Conservation (phyloP, 345 rosid genomes). For the Kernera saxatilis region DNA sequence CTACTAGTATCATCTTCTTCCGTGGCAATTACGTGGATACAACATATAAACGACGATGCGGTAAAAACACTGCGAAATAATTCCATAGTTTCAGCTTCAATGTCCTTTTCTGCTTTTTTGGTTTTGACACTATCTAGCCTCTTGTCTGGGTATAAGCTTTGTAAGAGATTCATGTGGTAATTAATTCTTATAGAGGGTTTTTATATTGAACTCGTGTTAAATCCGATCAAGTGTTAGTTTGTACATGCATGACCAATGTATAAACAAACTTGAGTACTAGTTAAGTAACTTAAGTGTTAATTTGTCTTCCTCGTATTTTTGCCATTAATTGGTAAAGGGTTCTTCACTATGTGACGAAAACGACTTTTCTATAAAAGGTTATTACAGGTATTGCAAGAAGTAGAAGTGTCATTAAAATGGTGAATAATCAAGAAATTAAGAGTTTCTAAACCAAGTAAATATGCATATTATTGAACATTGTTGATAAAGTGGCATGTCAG, state of each 20-base stretch:
- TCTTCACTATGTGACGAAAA: background rate
- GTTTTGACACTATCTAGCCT: slow-evolving; percentile 37
- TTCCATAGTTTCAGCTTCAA: slow-evolving; percentile 36
- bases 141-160: slow-evolving; percentile 76
- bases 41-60: slow-evolving; percentile 17
- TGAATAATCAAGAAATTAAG: background rate
- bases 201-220: background rate
- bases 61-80: slow-evolving; percentile 35
- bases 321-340: background rate
- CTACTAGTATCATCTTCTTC: slow-evolving; percentile 67
- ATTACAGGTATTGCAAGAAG: background rate
- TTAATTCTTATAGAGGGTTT: slow-evolving; percentile 4
- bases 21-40: slow-evolving; percentile 41
- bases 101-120: slow-evolving; percentile 52
- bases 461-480: background rate
- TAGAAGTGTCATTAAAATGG: background rate
- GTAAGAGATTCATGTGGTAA: slow-evolving; percentile 71
- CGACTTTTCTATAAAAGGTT: background rate
- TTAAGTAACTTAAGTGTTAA: too few species aligned
- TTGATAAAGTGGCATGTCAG: background rate
- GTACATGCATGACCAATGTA: too few species aligned
- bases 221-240: too few species aligned
- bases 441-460: background rate
- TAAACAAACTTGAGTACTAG: too few species aligned
- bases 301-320: background rate